Evolutionary conservation across 1,139 yeast genomes (phyloP).

Genomic region (Nakaseomyces nivariensis): DNA sequence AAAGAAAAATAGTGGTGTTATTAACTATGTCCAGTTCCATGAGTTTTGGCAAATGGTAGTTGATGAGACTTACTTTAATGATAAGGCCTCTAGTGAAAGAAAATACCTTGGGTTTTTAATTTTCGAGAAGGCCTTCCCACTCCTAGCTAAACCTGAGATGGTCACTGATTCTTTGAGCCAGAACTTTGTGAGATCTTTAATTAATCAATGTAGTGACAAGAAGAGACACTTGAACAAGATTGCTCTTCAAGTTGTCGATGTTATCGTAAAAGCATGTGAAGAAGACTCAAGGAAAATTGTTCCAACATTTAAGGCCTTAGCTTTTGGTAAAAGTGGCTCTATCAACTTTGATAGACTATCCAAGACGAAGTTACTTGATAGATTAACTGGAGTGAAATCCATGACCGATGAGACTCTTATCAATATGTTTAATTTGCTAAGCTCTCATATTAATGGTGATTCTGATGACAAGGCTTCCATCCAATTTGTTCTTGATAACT

Average conservation of each 20-base stretch:
- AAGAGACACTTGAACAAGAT: conserved; percentile 60
- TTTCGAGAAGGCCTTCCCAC: conserved; percentile 41
- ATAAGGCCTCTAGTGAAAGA: conserved; percentile 72
- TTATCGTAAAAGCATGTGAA: conserved; percentile 33
- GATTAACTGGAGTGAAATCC: conserved; percentile 32
- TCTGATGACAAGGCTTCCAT: conserved; percentile 31
- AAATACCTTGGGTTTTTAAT: conserved; percentile 82
- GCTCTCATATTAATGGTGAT: conserved; percentile 5
- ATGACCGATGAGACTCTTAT: conserved; percentile 26
- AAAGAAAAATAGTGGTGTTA: conserved; percentile 30
- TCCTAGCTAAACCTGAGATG: conserved; percentile 23
- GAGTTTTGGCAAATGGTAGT: conserved; percentile 77
- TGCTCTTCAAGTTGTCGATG: conserved; percentile 43
- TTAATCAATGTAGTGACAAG: conserved; percentile 64
- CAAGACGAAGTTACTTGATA: conserved; percentile 57
- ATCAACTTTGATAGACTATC: conserved; percentile 71
- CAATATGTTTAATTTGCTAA: conserved; percentile 16
- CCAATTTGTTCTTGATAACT: conserved; percentile 56
- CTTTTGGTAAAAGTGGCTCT: conserved; percentile 45
- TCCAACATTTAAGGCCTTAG: conserved; percentile 39
- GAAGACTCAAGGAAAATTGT: conserved; percentile 37
- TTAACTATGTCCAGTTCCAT: conserved; percentile 36
- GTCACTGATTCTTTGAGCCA: conserved; percentile 47
- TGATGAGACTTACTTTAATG: conserved; percentile 72
- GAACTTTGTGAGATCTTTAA: conserved; percentile 63